Evolutionary conservation across 805 yeast species (phyloP).

Genomic region (Saturnispora silvae): DNA sequence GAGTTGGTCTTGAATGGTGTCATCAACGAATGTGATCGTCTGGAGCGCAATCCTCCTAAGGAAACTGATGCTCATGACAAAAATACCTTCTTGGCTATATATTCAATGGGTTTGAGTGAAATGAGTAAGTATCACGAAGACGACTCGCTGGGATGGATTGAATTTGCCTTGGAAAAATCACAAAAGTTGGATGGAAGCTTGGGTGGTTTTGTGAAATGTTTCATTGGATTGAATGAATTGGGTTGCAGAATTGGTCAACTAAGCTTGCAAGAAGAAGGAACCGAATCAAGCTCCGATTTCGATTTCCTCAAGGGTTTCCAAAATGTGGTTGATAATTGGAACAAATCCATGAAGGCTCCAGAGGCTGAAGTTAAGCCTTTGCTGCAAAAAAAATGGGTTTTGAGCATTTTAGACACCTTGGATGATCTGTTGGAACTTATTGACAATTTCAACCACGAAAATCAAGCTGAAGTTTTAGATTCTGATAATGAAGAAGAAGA

Average conservation of each 20-base stretch:
- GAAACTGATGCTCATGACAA: conserved; percentile 19
- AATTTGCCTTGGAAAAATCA: conserved; percentile 63
- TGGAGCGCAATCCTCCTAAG: conserved; percentile 40
- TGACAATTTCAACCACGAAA: conserved; percentile 48
- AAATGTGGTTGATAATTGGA: conserved; percentile 36
- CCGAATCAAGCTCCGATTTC: conserved; percentile 26
- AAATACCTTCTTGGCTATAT: conserved; percentile 54
- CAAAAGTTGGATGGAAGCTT: conserved; percentile 42
- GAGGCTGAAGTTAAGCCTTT: conserved; percentile 12
- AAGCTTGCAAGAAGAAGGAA: conserved; percentile 1
- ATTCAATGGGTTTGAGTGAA: conserved; percentile 61
- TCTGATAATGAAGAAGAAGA: conserved; percentile 42
- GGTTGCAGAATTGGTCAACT: conserved; percentile 40
- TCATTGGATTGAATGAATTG: conserved; percentile 45
- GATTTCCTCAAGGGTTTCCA: conserved; percentile 34
- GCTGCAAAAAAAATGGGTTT: conserved; percentile 24
- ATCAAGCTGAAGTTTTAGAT: conserved; percentile 49
- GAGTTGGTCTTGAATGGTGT: conserved; percentile 69
- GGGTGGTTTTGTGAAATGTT: conserved; percentile 47
- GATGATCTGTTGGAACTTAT: conserved; percentile 63
- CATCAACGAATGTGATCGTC: conserved; percentile 84
- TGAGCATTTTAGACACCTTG: conserved; percentile 44
- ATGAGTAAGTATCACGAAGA: conserved; percentile 41
- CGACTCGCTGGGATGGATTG: conserved; percentile 34
- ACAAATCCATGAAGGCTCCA: conserved; percentile 17